A percentile compares a stretch with the other conserved stretches of the same genome.
phyloP scores from a whole-genome alignment of 2,329 filamentous ascomycete genomes.

The Dissoconium aciculare region DNA sequence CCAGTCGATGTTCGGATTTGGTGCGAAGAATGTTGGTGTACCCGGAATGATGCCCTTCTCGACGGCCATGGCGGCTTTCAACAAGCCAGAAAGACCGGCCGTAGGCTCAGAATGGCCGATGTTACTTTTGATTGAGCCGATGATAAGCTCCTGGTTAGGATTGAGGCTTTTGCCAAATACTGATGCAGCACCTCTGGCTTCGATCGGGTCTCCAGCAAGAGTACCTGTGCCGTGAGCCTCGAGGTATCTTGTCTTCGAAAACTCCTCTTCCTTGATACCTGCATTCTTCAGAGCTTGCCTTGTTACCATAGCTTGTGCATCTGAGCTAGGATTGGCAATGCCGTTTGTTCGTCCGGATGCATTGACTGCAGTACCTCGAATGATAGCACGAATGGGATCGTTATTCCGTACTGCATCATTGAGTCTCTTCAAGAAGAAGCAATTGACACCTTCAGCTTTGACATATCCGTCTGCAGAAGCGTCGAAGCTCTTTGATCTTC shows the following conservation, averaged over 20 bases:
- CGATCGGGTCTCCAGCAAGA: conserved; percentile 2
- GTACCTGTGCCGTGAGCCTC: conserved; percentile 8
- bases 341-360: conserved; percentile 23
- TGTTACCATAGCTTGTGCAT: conserved; percentile 2
- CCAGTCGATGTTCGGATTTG: conserved; percentile 18
- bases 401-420: conserved; percentile 31
- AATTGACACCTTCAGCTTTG: conserved; percentile 38
- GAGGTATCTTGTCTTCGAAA: conserved; percentile 2
- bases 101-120: conserved; percentile 10
- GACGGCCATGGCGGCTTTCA: conserved; percentile 12
- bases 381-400: conserved; percentile 29
- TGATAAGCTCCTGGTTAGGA: conserved; percentile 3
- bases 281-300: conserved; percentile 1
- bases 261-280: background rate
- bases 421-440: conserved; percentile 37
- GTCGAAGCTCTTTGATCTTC: conserved; percentile 10
- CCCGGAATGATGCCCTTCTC: conserved; percentile 17
- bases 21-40: conserved; percentile 10
- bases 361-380: conserved; percentile 18
- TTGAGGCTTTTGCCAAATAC: conserved; percentile 1
- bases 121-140: conserved; percentile 10
- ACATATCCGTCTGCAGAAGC: conserved; percentile 34
- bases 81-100: conserved; percentile 6
- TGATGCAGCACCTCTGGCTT: conserved; percentile 1
- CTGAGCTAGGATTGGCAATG: conserved; percentile 16